A percentile compares a stretch with the other conserved stretches of the same genome.
Evolutionary conservation across 306 rosid species (phyloP).

Genomic region (Gastrolobium bilobum): DNA sequence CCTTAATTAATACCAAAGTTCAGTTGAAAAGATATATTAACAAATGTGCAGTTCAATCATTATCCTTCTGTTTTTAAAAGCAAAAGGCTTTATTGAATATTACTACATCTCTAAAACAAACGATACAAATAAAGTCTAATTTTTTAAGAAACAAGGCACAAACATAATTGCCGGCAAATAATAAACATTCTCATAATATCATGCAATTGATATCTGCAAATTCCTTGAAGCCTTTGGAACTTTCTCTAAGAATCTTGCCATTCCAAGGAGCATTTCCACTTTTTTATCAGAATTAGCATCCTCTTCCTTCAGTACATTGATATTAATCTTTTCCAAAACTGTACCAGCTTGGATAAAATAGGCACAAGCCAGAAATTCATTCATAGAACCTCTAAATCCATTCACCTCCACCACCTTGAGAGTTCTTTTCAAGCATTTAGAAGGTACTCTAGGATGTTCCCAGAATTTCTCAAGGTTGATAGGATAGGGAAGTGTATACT

Average conservation of each 20-base stretch:
- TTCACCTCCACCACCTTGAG: slow-evolving; percentile 47
- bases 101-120: too few relatives aligned
- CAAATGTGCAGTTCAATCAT: too few relatives aligned
- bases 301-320: not conserved
- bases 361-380: not conserved
- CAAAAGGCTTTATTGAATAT: too few relatives aligned
- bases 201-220: slow-evolving; percentile 35
- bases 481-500: slow-evolving; percentile 39
- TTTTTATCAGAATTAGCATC: not conserved
- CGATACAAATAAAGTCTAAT: too few relatives aligned
- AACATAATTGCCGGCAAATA: too few relatives aligned
- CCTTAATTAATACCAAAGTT: too few relatives aligned
- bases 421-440: not conserved
- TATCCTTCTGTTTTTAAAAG: too few relatives aligned
- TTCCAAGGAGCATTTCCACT: not conserved
- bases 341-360: not conserved
- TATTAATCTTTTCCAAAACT: slow-evolving; percentile 27
- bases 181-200: not conserved
- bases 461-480: not conserved
- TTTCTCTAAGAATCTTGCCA: not conserved
- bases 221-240: not conserved
- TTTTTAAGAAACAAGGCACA: too few relatives aligned
- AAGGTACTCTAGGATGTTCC: not conserved
- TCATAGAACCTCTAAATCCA: not conserved
- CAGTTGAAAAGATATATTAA: too few relatives aligned